Evolutionary conservation across 768 basidiomycete species (phyloP).

Genomic region (Trichaptum fuscoviolaceum): DNA sequence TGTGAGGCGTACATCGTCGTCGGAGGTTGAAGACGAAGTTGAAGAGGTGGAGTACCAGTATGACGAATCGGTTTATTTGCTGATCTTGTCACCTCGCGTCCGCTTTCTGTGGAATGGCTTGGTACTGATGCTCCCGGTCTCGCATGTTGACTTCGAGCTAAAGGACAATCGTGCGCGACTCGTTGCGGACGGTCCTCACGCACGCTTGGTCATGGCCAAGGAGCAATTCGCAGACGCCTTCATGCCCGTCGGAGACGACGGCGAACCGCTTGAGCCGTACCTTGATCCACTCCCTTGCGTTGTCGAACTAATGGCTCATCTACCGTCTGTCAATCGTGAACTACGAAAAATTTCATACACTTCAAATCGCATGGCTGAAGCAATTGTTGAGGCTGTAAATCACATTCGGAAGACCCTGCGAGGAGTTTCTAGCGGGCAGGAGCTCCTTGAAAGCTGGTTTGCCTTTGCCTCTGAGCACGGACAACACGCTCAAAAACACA

Average conservation of each 20-base stretch:
- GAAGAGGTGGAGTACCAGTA: conserved; percentile 12
- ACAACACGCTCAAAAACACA: conserved; percentile 80
- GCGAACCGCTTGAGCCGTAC: conserved; percentile 40
- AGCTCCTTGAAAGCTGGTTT: conserved; percentile 91
- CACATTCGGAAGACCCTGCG: conserved; percentile 69
- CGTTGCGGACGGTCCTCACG: conserved; percentile 83
- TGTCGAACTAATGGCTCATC: conserved; percentile 82
- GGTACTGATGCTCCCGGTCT: conserved; percentile 72
- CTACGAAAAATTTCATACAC: conserved; percentile 87
- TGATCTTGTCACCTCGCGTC: conserved; percentile 79
- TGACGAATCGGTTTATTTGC: conserved; percentile 62
- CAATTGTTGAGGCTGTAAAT: conserved; percentile 88
- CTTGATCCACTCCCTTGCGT: conserved; percentile 44
- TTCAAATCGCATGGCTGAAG: conserved; percentile 85
- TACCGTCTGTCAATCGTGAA: conserved; percentile 85
- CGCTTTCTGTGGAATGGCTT: conserved; percentile 91
- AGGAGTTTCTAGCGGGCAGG: conserved; percentile 63
- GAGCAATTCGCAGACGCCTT: conserved; percentile 68
- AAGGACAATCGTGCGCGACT: conserved; percentile 88
- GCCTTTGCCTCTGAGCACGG: conserved; percentile 95
- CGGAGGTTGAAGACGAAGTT: conserved; percentile 41
- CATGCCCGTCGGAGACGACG: conserved; percentile 57
- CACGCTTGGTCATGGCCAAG: conserved; percentile 71
- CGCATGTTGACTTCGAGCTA: conserved; percentile 73
- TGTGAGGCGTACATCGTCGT: conserved; percentile 26